Evolutionary conservation across 2,329 filamentous ascomycete genomes (phyloP), one percentile per base, ranked within the genome.

Genomic region (Talaromyces sp.): DNA sequence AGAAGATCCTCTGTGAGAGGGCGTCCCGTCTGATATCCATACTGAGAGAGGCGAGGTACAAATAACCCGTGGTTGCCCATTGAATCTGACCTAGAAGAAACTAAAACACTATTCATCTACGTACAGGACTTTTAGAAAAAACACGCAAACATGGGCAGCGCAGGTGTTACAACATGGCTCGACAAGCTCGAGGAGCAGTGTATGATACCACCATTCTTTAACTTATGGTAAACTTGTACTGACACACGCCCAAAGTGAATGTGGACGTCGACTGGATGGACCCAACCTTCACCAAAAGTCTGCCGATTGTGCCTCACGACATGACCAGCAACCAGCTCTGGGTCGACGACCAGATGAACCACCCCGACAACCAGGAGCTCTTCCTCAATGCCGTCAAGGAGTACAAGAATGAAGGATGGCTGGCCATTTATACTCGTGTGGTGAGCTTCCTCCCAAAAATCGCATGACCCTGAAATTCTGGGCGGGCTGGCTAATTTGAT

Each of bases 261-360:
- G 73, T 83, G 59, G 81, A 83, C 63, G 78, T 83, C 28, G 81
- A 83, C 65, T 82, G 78, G 74, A 83, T 83, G 81, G 81, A 81
- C 62, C 76, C 79, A 0, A 77, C 79, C 14, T 81, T 78, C 66
- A 78, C 81, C 63, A 77, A 77, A 60, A 69, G 68, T n/a, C 78
- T 81, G 68, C 74, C 75, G 10, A 75, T 82, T 62, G 73, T 72
- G 4, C 77, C 78, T 30, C 76, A 82, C 61, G 80, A 83, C 64
- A 78, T 81, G 70, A 83, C 81, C 4, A 81, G 78, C 69, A 83
- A 83, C 66, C 80, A 83, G 66, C 72, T 79, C 4, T 79, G 75
- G 72, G 80, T 82, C 31, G 79, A 82, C 59, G 75, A 78, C 31
- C 78, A 82, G 63, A 76, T 83, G 63, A 73, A 73, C 30, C 68